Percentiles rank a stretch among this genome's conserved stretches.
Conservation (phyloP, 257 asterid genomes). For the Rhazya stricta region DNA sequence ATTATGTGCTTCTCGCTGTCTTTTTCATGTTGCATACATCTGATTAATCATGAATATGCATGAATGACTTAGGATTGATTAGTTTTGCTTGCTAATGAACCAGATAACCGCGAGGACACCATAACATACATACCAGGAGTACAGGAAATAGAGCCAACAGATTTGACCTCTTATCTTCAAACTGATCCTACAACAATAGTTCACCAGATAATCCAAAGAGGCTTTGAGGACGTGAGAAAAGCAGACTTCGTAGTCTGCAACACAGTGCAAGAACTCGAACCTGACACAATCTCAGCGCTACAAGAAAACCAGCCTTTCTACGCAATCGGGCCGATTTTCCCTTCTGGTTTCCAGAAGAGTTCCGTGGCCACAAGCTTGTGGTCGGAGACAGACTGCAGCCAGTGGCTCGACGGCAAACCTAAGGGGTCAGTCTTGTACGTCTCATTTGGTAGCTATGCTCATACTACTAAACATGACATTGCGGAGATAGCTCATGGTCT, state of each 20-base stretch:
- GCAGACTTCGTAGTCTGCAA: constrained; percentile 52
- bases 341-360: constrained; percentile 25
- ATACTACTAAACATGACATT: constrained; percentile 29
- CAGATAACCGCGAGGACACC: constrained; percentile 34
- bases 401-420: constrained; percentile 52
- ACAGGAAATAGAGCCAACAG: constrained; percentile 36
- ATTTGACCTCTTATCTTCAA: constrained; percentile 49
- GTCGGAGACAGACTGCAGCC: constrained; percentile 45
- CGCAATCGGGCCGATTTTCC: constrained; percentile 57
- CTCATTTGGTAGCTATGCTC: constrained; percentile 59
- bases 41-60: background rate
- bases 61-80: background rate
- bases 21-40: background rate
- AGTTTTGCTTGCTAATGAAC: background rate
- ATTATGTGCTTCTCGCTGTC: background rate
- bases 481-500: constrained; percentile 55
- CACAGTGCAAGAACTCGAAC: constrained; percentile 57
- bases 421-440: constrained; percentile 53
- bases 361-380: constrained; percentile 37
- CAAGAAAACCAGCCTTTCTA: constrained; percentile 39
- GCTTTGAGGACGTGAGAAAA: constrained; percentile 39
- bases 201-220: constrained; percentile 31
- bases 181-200: constrained; percentile 22
- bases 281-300: constrained; percentile 36
- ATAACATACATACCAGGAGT: constrained; percentile 54